Conservation (phyloP, 192 early-diverging fungal species). For the Helicostylum pulchrum region DNA sequence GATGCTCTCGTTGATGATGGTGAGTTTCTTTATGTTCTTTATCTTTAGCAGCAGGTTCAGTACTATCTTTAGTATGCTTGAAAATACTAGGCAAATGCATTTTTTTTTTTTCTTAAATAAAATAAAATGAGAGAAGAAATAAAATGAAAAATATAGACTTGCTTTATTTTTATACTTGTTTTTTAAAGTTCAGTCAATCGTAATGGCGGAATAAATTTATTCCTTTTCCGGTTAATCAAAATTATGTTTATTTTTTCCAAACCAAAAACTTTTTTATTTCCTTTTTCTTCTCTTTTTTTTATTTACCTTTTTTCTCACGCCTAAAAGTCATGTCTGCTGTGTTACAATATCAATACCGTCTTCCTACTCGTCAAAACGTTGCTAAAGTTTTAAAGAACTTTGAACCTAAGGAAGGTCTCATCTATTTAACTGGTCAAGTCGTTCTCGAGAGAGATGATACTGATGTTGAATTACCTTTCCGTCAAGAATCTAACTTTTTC, state of each 20-base stretch:
- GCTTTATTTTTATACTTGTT: not conserved
- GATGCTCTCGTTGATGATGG: not conserved
- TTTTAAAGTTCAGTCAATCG: not conserved
- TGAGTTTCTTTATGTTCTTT: not conserved
- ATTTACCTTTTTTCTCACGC: conserved; percentile 2
- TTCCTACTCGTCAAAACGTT: conserved; percentile 63
- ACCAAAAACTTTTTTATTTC: conserved; percentile 6
- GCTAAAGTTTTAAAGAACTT: conserved; percentile 57
- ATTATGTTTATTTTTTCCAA: not conserved
- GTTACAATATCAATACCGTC: not conserved
- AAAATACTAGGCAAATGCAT: conserved; percentile 11
- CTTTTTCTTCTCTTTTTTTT: not conserved
- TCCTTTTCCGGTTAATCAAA: not conserved
- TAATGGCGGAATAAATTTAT: not conserved
- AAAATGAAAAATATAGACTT: not conserved
- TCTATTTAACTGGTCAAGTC: conserved; percentile 57
- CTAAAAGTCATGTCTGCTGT: conserved; percentile 3
- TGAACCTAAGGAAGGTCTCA: conserved; percentile 51
- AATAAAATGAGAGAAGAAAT: not conserved
- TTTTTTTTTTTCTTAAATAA: not conserved
- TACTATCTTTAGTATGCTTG: not conserved
- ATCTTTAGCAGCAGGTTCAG: not conserved
- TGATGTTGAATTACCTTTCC: conserved; percentile 78
- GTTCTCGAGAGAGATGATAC: conserved; percentile 61
- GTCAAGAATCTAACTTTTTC: conserved; percentile 85